phyloP scores from a whole-genome alignment of 306 rosid species.

The Pterocarpus macrocarpus region DNA sequence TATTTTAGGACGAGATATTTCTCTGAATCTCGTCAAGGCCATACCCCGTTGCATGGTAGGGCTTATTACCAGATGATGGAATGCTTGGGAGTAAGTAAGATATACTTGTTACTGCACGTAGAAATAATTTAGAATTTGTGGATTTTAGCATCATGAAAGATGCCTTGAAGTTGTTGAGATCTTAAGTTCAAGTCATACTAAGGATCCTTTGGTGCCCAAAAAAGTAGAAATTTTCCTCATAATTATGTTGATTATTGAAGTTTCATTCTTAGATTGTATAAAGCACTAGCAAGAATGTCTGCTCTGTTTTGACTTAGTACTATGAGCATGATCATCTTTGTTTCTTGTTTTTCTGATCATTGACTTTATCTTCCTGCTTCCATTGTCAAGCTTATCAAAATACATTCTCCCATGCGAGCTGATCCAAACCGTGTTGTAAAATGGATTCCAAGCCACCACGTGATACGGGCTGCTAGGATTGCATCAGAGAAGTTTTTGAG shows the following conservation, averaged over 20 bases:
- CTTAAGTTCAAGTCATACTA: conserved; percentile 6
- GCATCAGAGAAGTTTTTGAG: conserved; percentile 84
- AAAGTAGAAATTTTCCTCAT: conserved; percentile 11
- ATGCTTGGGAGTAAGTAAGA: conserved; percentile 91
- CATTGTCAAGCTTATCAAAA: conserved; percentile 82
- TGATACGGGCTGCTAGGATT: conserved; percentile 74
- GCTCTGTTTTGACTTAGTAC: conserved; percentile 8
- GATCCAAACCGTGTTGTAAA: conserved; percentile 84
- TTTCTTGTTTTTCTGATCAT: conserved; percentile 23
- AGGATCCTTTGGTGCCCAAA: conserved; percentile 10
- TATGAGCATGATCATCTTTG: conserved; percentile 13
- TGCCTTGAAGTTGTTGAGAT: conserved; percentile 16
- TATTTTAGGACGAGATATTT: conserved; percentile 91
- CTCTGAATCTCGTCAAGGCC: conserved; percentile 98
- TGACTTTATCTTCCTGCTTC: conserved; percentile 42
- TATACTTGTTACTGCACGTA: conserved; percentile 26
- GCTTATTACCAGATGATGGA: conserved; percentile 99
- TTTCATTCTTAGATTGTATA: conserved; percentile 6
- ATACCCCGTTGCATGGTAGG: conserved; percentile 95
- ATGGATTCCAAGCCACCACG: conserved; percentile 77
- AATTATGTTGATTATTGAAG: conserved; percentile 21
- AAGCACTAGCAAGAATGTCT: conserved; percentile 21
- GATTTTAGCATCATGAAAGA: conserved; percentile 21
- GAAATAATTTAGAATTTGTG: conserved; percentile 10
- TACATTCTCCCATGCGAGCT: conserved; percentile 96